These are phyloP conservation scores for Lecanicillium sp. DNA, from an alignment of 2,329 filamentous ascomycete genomes.

Conservation along the genomic window DNA sequence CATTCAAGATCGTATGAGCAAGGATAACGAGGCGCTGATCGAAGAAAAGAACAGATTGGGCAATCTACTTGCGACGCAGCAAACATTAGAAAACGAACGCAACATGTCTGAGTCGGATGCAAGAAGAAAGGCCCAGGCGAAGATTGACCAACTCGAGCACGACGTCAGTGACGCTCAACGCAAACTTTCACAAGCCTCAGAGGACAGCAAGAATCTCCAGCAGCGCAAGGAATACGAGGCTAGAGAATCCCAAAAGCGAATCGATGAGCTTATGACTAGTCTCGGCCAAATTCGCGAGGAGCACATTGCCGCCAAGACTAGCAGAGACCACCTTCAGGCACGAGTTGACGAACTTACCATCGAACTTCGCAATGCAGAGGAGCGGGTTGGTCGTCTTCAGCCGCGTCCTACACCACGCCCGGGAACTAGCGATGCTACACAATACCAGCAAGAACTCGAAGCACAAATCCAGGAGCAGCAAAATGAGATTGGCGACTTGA, in stretches of 20 bases:
- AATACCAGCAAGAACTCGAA: slow-evolving; percentile 41
- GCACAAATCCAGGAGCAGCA: slow-evolving; percentile 71
- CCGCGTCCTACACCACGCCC: slow-evolving; percentile 63
- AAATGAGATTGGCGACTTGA: slow-evolving; percentile 76
- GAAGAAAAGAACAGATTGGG: slow-evolving; percentile 83
- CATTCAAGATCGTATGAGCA: slow-evolving; percentile 78
- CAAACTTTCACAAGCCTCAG: slow-evolving; percentile 72
- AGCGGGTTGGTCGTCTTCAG: slow-evolving; percentile 73
- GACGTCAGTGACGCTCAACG: slow-evolving; percentile 74
- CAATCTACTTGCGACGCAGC: slow-evolving; percentile 72
- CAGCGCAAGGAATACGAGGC: slow-evolving; percentile 85
- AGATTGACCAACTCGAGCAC: slow-evolving; percentile 68
- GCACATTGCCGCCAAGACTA: slow-evolving; percentile 76
- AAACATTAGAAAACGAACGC: slow-evolving; percentile 85
- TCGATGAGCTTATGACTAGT: slow-evolving; percentile 81
- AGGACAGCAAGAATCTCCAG: slow-evolving; percentile 75
- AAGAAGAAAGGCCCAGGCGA: slow-evolving; percentile 68
- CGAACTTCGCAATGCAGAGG: slow-evolving; percentile 81
- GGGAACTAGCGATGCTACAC: slow-evolving; percentile 32
- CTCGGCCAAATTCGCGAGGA: slow-evolving; percentile 79
- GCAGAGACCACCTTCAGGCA: slow-evolving; percentile 78
- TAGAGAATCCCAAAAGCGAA: slow-evolving; percentile 79
- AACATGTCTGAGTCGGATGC: slow-evolving; percentile 77
- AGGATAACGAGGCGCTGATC: slow-evolving; percentile 77
- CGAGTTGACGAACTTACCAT: slow-evolving; percentile 84